Evolutionary conservation across 2,329 filamentous ascomycete genomes (phyloP).

Genomic region (Botryotinia convoluta): DNA sequence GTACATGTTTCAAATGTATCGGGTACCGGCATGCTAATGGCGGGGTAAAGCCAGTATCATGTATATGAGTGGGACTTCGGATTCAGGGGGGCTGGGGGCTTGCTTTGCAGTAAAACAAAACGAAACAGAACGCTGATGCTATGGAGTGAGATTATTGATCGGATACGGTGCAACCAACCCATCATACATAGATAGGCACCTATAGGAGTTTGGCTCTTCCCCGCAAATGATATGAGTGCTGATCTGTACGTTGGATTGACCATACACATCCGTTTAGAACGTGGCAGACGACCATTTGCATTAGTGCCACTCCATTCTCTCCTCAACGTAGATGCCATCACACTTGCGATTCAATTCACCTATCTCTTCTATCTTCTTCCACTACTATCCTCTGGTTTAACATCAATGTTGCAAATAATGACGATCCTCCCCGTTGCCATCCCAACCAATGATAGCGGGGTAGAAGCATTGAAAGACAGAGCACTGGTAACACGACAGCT

Average conservation of each 20-base stretch:
- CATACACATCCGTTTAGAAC: neutral
- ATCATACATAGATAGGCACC: slow-evolving; percentile 11
- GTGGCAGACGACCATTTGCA: slow-evolving; percentile 19
- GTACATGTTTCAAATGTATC: slow-evolving; percentile 10
- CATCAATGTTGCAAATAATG: neutral
- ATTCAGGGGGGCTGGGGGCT: neutral
- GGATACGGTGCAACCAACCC: neutral
- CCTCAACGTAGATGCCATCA: neutral
- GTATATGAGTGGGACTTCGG: slow-evolving; percentile 1
- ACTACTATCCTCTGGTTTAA: neutral
- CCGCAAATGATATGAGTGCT: slow-evolving; percentile 16
- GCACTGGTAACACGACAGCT: slow-evolving; percentile 18
- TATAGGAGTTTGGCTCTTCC: slow-evolving; percentile 1
- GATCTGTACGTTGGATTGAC: slow-evolving; percentile 12
- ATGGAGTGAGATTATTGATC: neutral
- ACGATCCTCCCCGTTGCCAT: slow-evolving; percentile 2
- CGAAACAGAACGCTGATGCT: neutral
- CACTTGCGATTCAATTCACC: slow-evolving; percentile 5
- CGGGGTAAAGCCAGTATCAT: slow-evolving; percentile 13
- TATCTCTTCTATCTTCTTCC: neutral
- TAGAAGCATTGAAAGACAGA: slow-evolving; percentile 8
- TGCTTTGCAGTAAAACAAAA: slow-evolving; percentile 4
- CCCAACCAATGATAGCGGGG: slow-evolving; percentile 16
- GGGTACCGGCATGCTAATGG: slow-evolving; percentile 9
- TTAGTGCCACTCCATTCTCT: neutral